Percentiles rank a stretch among this genome's conserved stretches.
These are phyloP conservation scores for Russula virescens DNA, from an alignment of 768 basidiomycete species.

Conservation along the genomic window DNA sequence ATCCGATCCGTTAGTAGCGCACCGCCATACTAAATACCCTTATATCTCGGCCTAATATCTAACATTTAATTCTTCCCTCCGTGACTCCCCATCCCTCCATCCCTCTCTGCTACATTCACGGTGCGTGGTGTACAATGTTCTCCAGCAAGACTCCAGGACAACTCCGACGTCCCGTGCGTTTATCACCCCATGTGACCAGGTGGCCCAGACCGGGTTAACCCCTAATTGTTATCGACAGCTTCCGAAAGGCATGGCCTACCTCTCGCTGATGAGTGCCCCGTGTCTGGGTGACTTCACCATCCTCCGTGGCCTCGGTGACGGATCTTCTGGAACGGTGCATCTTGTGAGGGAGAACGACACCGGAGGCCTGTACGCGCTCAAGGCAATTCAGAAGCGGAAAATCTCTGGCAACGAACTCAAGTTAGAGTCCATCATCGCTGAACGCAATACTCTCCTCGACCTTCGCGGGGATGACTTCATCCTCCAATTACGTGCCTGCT, in stretches of 20 bases:
- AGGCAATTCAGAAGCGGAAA: slow-evolving; percentile 16
- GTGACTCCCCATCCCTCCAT: not conserved
- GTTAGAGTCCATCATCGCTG: slow-evolving; percentile 5
- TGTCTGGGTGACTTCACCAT: slow-evolving; percentile 15
- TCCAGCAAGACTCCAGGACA: not conserved
- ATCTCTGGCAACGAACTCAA: not conserved
- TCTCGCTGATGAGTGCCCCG: slow-evolving; percentile 11
- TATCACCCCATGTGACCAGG: not conserved
- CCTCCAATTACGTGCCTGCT: slow-evolving; percentile 17
- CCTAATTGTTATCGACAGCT: not conserved
- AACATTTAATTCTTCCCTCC: not conserved
- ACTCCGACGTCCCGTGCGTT: not conserved
- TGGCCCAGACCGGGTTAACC: not conserved
- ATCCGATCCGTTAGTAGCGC: slow-evolving; percentile 10
- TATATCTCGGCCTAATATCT: slow-evolving; percentile 1
- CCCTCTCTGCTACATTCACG: not conserved
- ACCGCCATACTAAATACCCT: not conserved
- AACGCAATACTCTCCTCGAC: slow-evolving; percentile 18
- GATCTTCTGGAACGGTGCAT: slow-evolving; percentile 14
- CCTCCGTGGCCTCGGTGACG: slow-evolving; percentile 12
- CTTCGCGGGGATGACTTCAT: slow-evolving; percentile 19
- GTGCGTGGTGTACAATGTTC: not conserved
- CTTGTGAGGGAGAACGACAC: slow-evolving; percentile 15
- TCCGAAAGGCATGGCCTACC: slow-evolving; percentile 9
- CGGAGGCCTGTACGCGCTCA: slow-evolving; percentile 18